phyloP scores from a whole-genome alignment of 2,329 filamentous ascomycete genomes.

The Pyrenochaeta sp. region DNA sequence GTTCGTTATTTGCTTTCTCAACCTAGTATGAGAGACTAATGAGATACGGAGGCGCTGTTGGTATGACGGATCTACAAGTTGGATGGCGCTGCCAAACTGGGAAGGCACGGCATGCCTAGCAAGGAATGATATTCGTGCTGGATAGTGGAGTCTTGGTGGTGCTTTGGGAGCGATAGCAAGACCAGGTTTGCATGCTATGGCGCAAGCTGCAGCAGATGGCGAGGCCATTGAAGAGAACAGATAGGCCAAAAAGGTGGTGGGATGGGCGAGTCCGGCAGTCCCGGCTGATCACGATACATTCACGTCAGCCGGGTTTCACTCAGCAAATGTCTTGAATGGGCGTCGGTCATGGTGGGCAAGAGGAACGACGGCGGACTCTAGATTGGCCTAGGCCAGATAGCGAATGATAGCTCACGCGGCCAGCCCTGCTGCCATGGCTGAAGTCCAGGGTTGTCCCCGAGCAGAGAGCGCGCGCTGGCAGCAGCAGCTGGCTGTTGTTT shows the following conservation, averaged over 20 bases:
- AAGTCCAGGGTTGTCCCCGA: conserved; percentile 3
- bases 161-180: conserved; percentile 8
- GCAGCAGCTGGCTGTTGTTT: conserved; percentile 2
- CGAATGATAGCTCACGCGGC: conserved; percentile 41
- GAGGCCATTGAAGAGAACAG: conserved; percentile 9
- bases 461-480: conserved; percentile 1
- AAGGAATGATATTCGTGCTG: conserved; percentile 8
- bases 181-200: conserved; percentile 6
- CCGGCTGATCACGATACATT: conserved; percentile 23
- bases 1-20: conserved; percentile 2
- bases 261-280: conserved; percentile 14
- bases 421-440: conserved; percentile 18
- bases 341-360: conserved; percentile 20
- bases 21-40: conserved; percentile 3
- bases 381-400: conserved; percentile 25
- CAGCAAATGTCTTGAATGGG: conserved; percentile 27
- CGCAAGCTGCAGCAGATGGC: conserved; percentile 17
- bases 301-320: conserved; percentile 37
- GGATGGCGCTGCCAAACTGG: conserved; percentile 13
- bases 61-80: conserved; percentile 9
- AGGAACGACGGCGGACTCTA: conserved; percentile 33
- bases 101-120: conserved; percentile 5
- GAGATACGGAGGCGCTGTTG: conserved; percentile 11
- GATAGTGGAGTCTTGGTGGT: conserved; percentile 5
- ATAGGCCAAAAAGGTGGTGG: conserved; percentile 17